Evolutionary conservation across 1,139 yeast species (phyloP).

Genomic region (Hansenula sp.): DNA sequence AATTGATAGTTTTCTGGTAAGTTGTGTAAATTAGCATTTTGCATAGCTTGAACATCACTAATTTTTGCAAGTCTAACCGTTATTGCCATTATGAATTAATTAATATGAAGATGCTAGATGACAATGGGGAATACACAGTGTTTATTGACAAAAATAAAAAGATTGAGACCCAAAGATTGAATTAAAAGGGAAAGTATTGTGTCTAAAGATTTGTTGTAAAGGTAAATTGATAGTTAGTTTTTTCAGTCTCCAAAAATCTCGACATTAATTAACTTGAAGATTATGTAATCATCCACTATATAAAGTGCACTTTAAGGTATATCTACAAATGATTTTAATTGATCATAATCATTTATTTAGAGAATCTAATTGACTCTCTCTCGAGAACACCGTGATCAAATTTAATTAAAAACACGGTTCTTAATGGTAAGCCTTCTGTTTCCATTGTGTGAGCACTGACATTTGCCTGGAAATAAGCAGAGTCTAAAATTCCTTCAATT

Average conservation of each 20-base stretch:
- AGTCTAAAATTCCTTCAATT: conserved; percentile 82
- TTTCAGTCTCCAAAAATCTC: not conserved
- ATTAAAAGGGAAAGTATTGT: too few species aligned
- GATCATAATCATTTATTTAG: conserved; percentile 9
- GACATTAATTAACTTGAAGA: not conserved
- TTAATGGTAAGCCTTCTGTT: conserved; percentile 52
- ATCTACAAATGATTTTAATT: not conserved
- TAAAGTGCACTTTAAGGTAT: not conserved
- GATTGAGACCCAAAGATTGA: too few species aligned
- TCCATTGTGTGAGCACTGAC: conserved; percentile 84
- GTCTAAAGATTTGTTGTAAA: not conserved
- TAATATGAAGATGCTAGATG: not conserved
- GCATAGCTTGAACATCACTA: conserved; percentile 89
- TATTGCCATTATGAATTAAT: conserved; percentile 54
- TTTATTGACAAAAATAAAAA: too few species aligned
- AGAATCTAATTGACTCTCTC: conserved; percentile 40
- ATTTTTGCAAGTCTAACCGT: conserved; percentile 88
- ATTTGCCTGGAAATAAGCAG: conserved; percentile 72
- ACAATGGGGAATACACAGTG: too few species aligned
- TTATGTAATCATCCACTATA: not conserved
- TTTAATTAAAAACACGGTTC: conserved; percentile 82
- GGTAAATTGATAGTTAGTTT: too few species aligned
- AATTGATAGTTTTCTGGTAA: conserved; percentile 92
- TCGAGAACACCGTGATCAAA: conserved; percentile 58
- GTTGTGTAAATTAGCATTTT: conserved; percentile 88